Conservation (phyloP, 2,329 filamentous ascomycete genomes). For the Sphaerulina vaccinii region DNA sequence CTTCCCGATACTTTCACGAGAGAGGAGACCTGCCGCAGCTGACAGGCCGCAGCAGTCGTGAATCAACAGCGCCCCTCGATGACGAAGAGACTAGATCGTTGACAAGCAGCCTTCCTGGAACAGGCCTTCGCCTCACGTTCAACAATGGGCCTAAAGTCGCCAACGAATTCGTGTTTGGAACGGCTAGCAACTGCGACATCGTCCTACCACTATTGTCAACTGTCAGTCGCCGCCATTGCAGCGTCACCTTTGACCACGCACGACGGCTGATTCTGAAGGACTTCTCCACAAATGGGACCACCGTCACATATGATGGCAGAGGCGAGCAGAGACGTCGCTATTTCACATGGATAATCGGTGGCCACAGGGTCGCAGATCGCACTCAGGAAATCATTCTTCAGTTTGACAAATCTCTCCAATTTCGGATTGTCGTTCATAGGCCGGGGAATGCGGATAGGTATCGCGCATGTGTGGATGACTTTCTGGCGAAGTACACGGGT, state of each 20-base stretch:
- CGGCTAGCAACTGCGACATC: not conserved
- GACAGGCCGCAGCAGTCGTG: conserved; percentile 6
- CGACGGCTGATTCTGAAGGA: not conserved
- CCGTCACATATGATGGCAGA: not conserved
- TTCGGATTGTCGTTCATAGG: conserved; percentile 3
- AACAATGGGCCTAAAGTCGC: not conserved
- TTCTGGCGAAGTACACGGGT: not conserved
- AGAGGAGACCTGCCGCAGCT: not conserved
- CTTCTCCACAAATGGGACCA: not conserved
- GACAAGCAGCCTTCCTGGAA: not conserved
- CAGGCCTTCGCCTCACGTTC: conserved; percentile 8
- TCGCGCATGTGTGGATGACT: not conserved
- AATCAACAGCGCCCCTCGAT: conserved; percentile 9
- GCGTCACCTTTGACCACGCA: not conserved
- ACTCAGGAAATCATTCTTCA: not conserved
- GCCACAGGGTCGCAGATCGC: not conserved
- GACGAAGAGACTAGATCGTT: conserved; percentile 3
- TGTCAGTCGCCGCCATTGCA: conserved; percentile 2
- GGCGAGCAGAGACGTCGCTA: not conserved
- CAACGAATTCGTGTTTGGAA: not conserved
- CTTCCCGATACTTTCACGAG: not conserved
- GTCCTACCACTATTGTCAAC: not conserved
- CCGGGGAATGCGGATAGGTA: not conserved
- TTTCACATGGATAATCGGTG: conserved; percentile 4
- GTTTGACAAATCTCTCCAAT: not conserved